Evolutionary conservation across 2,329 filamentous ascomycete genomes (phyloP), one percentile per base, ranked within the genome.

Genomic region (Chaetomiaceae sp.): DNA sequence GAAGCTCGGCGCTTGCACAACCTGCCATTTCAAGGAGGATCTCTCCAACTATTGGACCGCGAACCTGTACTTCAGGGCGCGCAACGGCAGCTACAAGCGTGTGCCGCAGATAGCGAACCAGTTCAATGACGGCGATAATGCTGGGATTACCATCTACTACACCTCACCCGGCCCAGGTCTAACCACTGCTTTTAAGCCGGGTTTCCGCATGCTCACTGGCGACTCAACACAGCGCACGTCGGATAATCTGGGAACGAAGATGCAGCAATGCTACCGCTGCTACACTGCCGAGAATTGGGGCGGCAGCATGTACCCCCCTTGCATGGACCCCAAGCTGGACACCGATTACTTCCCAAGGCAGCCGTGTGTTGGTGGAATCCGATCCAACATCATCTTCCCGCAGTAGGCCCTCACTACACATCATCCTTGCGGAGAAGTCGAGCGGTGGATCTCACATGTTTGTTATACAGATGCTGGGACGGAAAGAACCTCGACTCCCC

Each of bases 191-290:
- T 43, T 43, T n/a, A 43, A 43, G 27, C 41, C 41, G 41, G 44
- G 44, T 14, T 46, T 46, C 32, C 44, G 44, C 7, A 46, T 46
- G 44, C 32, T 46, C 32, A 46, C 32, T 10, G 44, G 44, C 8
- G 44, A 46, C 10, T 46, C 44, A 1, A 46, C 44, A 3, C 20
- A 46, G 18, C 44, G 44, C 44, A 27, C 36, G 23, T 46, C 44
- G 8, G 44, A 46, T 23, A 37, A 46, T 20, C 32, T 46, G 3
- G 32, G 44, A 2, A 46, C 36, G 13, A 46, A 29, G 21, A 46
- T 13, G 44, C 44, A 46, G 23, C 44, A 46, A 16, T 46, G 44
- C 32, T 46, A 46, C 32, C 44, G 44, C 21, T 46, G 44, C 23
- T 46, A 27, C 32, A 46, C 44, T 20, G 44, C 44, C 21, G 44